These are phyloP conservation scores for Aspergillus viridinutans DNA, from an alignment of 2,329 filamentous ascomycete species.

Conservation along the genomic window DNA sequence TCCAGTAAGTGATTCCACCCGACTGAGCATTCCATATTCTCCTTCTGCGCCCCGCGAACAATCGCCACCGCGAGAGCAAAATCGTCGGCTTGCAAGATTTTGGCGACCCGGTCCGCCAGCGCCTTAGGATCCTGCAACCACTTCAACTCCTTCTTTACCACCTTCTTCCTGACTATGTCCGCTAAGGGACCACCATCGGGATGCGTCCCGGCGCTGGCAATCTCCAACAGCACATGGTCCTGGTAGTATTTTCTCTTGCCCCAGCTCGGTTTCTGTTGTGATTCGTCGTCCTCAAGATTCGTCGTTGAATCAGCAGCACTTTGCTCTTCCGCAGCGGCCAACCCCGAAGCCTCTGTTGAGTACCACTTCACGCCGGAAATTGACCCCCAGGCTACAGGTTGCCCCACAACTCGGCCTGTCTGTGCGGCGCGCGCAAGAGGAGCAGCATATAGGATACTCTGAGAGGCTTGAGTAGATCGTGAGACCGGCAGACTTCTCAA, in stretches of 20 bases:
- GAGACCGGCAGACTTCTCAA: slow-evolving; percentile 6
- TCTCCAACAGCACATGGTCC: slow-evolving; percentile 8
- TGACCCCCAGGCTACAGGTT: neutral
- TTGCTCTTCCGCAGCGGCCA: neutral
- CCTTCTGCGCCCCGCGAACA: slow-evolving; percentile 63
- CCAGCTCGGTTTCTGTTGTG: neutral
- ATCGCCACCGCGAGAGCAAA: slow-evolving; percentile 65
- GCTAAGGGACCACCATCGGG: neutral
- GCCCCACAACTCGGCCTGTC: neutral
- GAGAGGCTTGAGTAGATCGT: neutral
- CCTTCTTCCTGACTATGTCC: neutral
- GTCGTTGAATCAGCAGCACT: neutral
- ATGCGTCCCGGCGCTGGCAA: slow-evolving; percentile 11
- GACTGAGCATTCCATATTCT: slow-evolving; percentile 61
- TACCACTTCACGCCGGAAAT: neutral
- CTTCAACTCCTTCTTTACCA: slow-evolving; percentile 51
- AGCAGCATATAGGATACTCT: neutral
- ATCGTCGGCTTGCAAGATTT: slow-evolving; percentile 55
- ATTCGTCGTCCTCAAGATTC: neutral
- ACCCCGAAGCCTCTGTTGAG: neutral
- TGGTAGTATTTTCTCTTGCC: neutral
- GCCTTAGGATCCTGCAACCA: slow-evolving; percentile 67
- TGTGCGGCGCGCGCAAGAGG: neutral
- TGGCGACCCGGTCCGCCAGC: slow-evolving; percentile 64
- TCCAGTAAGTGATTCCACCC: slow-evolving; percentile 86